Percentiles rank a stretch among this genome's conserved stretches.
These are phyloP conservation scores for Gnomoniopsis smithogilvyi DNA, from an alignment of 2,329 filamentous ascomycete species.

Conservation along the genomic window DNA sequence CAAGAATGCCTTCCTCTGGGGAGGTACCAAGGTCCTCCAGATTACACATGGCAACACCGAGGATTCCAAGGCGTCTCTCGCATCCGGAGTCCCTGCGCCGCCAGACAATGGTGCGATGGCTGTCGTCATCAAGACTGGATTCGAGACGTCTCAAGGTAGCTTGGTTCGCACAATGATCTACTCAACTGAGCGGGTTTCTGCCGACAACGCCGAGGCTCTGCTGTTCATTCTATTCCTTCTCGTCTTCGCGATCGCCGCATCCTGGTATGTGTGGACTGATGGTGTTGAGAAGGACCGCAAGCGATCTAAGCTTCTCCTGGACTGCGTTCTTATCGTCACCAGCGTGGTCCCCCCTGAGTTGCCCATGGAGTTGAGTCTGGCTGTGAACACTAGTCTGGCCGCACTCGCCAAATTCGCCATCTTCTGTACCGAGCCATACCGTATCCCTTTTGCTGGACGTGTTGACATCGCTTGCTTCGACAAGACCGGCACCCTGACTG, in stretches of 20 bases:
- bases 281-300: slow-evolving; percentile 93
- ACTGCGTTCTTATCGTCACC: slow-evolving; percentile 97
- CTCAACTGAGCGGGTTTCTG: slow-evolving; percentile 97
- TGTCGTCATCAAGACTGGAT: slow-evolving; percentile 94
- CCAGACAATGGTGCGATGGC: slow-evolving; percentile 94
- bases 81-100: slow-evolving; percentile 75
- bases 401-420: slow-evolving; percentile 94
- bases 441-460: slow-evolving; percentile 92
- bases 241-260: slow-evolving; percentile 93
- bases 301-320: slow-evolving; percentile 92
- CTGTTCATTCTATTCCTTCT: slow-evolving; percentile 96
- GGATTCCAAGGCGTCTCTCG: slow-evolving; percentile 67
- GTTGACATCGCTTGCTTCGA: slow-evolving; percentile 98
- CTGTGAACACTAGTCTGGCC: slow-evolving; percentile 95
- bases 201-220: slow-evolving; percentile 94
- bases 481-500: slow-evolving; percentile 95
- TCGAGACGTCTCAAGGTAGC: slow-evolving; percentile 97
- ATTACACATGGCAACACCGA: slow-evolving; percentile 82
- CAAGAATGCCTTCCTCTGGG: slow-evolving; percentile 95
- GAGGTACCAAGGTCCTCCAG: slow-evolving; percentile 95
- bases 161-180: slow-evolving; percentile 99
- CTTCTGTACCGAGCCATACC: slow-evolving; percentile 98
- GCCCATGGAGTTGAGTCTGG: slow-evolving; percentile 95
- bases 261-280: slow-evolving; percentile 99
- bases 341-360: slow-evolving; percentile 98